These are phyloP conservation scores for Euphorbia lathyris DNA, from an alignment of 345 rosid species.

Conservation along the genomic window DNA sequence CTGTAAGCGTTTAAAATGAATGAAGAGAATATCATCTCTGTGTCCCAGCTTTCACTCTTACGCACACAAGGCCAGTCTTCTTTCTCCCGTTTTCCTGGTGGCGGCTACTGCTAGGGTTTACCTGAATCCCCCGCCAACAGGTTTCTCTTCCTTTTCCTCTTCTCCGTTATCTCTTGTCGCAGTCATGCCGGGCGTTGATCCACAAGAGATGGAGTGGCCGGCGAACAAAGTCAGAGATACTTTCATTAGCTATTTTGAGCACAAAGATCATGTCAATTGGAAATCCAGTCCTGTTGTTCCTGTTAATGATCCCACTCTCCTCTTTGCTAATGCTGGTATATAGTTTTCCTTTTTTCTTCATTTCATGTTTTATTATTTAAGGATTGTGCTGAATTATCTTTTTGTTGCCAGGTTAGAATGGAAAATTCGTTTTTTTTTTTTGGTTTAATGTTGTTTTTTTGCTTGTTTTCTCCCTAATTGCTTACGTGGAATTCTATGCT, in stretches of 20 bases:
- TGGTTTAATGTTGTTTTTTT: not conserved
- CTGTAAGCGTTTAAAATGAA: constrained; percentile 10
- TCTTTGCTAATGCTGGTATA: constrained; percentile 91
- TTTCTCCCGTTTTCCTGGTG: not conserved
- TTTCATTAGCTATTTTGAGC: constrained; percentile 61
- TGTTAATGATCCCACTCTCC: constrained; percentile 82
- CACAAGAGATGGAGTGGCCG: constrained; percentile 45
- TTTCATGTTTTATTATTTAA: no score
- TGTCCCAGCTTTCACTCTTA: not conserved
- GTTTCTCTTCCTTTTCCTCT: not conserved
- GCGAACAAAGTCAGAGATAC: constrained; percentile 76
- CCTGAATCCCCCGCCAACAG: not conserved
- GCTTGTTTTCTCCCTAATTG: not conserved
- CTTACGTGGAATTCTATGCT: not conserved
- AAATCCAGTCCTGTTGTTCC: constrained; percentile 94
- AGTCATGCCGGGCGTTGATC: constrained; percentile 26
- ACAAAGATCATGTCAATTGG: constrained; percentile 71
- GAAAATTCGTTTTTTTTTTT: not conserved
- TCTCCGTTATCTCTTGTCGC: not conserved
- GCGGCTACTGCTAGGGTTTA: constrained; percentile 16
- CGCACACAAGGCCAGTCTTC: not conserved
- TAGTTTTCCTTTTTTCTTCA: not conserved
- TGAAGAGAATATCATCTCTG: constrained; percentile 13
- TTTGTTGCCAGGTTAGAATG: not conserved
- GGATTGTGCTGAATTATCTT: not conserved